These are phyloP conservation scores for Didymella arachidicola DNA, from an alignment of 2,329 filamentous ascomycete genomes.

Conservation along the genomic window DNA sequence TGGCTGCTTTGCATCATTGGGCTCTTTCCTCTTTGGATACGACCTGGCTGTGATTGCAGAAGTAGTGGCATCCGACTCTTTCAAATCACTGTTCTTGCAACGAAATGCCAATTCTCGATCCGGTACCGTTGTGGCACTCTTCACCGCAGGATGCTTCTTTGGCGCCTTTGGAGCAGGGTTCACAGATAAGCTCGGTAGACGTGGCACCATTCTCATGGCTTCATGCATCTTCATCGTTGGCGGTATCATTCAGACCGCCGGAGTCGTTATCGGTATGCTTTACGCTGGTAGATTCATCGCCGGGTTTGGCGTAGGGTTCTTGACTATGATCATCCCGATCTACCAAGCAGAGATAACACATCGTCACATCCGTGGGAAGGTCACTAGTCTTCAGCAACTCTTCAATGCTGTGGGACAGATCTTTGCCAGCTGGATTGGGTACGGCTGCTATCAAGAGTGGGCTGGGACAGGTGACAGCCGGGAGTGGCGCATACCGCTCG, in stretches of 20 bases:
- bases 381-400: no score
- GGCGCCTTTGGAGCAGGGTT: not conserved
- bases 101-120: not conserved
- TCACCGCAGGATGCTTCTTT: not conserved
- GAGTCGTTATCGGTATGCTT: not conserved
- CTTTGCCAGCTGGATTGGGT: no score
- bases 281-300: not conserved
- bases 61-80: not conserved
- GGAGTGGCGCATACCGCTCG: no score
- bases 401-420: no score
- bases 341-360: no score
- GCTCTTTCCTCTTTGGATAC: not conserved
- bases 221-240: not conserved
- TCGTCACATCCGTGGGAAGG: no score
- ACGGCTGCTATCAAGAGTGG: no score
- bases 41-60: not conserved
- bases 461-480: no score
- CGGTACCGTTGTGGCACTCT: not conserved
- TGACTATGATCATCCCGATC: no score
- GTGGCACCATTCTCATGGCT: not conserved
- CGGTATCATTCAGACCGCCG: not conserved
- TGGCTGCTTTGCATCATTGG: not conserved
- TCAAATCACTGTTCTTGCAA: not conserved
- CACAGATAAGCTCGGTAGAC: not conserved
- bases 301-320: no score